Conservation (phyloP, 768 basidiomycete genomes). For the Suillus americanus region DNA sequence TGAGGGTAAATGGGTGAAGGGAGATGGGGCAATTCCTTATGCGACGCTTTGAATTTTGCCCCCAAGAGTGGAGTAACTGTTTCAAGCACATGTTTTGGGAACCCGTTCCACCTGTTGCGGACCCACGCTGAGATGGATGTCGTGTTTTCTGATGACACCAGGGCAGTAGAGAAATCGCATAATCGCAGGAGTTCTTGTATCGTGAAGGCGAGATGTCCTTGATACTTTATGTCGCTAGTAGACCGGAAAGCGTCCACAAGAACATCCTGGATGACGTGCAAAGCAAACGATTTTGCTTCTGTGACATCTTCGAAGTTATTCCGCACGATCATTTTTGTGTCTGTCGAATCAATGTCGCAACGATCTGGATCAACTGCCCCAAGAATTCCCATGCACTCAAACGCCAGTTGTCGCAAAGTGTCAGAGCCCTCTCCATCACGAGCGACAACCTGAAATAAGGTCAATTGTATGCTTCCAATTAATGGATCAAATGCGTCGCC, state of each 20-base stretch:
- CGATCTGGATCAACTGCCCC: slow-evolving; percentile 97
- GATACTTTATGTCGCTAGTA: slow-evolving; percentile 92
- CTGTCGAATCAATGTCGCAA: slow-evolving; percentile 61
- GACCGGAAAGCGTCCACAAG: slow-evolving; percentile 90
- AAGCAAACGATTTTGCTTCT: slow-evolving; percentile 76
- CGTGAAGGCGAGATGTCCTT: slow-evolving; percentile 83
- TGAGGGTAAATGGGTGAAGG: slow-evolving; percentile 77
- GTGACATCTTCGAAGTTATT: slow-evolving; percentile 78
- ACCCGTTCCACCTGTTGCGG: slow-evolving; percentile 71
- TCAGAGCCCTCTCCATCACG: slow-evolving; percentile 80
- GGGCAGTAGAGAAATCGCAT: slow-evolving; percentile 81
- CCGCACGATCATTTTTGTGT: slow-evolving; percentile 68
- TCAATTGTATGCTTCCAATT: slow-evolving; percentile 65
- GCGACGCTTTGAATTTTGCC: slow-evolving; percentile 56
- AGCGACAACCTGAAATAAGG: slow-evolving; percentile 66
- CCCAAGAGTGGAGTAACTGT: slow-evolving; percentile 84
- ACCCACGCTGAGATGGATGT: slow-evolving; percentile 61
- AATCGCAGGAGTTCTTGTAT: slow-evolving; percentile 90
- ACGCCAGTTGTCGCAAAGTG: slow-evolving; percentile 65
- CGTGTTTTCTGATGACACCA: slow-evolving; percentile 55
- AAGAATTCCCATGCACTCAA: slow-evolving; percentile 87
- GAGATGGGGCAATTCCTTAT: slow-evolving; percentile 37
- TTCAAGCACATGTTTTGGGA: slow-evolving; percentile 84
- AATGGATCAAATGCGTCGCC: slow-evolving; percentile 86
- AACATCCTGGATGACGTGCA: slow-evolving; percentile 82